Evolutionary conservation across 768 basidiomycete genomes (phyloP), one percentile per base, ranked within the genome.

Genomic region (Kwoniella bestiolae): DNA sequence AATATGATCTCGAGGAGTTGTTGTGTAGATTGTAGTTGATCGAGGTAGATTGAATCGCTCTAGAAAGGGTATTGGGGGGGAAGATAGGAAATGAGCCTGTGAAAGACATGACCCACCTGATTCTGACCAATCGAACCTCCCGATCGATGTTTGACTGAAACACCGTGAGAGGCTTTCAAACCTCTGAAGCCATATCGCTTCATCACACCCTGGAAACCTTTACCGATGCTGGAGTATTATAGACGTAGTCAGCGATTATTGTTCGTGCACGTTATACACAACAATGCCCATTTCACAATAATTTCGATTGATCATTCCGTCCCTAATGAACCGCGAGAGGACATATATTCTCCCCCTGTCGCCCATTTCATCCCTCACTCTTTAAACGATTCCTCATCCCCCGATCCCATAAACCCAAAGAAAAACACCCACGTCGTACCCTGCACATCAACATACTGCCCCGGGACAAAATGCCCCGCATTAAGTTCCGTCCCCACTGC

Each of bases 161-260:
- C 91, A 89, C 96, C 96, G 79, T 99, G 96, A 82, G 92, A 91
- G 1, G 93, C 94, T 50, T 88, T 87, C 31, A 94, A 82, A 82
- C 96, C 96, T 74, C 89, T 86, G 83, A 95, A 98, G 34, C 90
- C 89, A 88, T 92, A 94, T 51, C 92, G 85, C 80, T 98, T 99
- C 96, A 99, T 99, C 29, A 86, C 88, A 74, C 96, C 96, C 69
- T 92, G 91, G 82, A 94, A 97, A 7, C 96, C 96, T 82, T 98
- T 98, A 25, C 96, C 96, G 63, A 95, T 91, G 3, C 94, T 99
- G 62, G 44, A 57, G 0, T 9, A 26, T 4, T 21, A 11, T 62
- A 31, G 29, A n/a, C n/a, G n/a, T n/a, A n/a, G n/a, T n/a, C n/a
- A n/a, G n/a, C n/a, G n/a, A n/a, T n/a, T n/a, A n/a, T n/a, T n/a